These are phyloP conservation scores for Auriculariales sp. DNA, from an alignment of 768 basidiomycete genomes.

Conservation along the genomic window DNA sequence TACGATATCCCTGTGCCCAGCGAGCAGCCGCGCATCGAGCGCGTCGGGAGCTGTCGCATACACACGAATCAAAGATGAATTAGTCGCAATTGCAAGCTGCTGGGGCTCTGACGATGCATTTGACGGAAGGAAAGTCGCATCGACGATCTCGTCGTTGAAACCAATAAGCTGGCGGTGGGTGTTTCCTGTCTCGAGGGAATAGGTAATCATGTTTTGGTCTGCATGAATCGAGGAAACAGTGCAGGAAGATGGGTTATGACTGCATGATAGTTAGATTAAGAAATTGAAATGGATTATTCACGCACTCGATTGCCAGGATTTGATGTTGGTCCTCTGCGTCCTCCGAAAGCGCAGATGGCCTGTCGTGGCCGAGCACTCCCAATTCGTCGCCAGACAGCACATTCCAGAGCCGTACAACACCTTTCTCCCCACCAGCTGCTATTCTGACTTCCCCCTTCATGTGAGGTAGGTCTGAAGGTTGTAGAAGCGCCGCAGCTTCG, in stretches of 20 bases:
- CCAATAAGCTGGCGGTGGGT: constrained; percentile 78
- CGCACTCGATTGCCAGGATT: constrained; percentile 23
- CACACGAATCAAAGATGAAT: constrained; percentile 86
- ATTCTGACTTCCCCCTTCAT: neutral
- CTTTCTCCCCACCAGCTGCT: constrained; percentile 60
- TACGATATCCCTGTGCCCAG: constrained; percentile 86
- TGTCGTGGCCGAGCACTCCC: constrained; percentile 40
- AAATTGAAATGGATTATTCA: constrained; percentile 3
- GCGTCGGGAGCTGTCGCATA: constrained; percentile 47
- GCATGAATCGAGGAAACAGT: constrained; percentile 75
- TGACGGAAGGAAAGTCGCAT: constrained; percentile 60
- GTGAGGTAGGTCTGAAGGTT: constrained; percentile 24
- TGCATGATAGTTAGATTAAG: constrained; percentile 19
- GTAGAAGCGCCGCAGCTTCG: constrained; percentile 69
- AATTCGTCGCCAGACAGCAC: constrained; percentile 47
- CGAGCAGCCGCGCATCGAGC: constrained; percentile 72
- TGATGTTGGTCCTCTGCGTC: constrained; percentile 71
- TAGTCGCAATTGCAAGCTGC: constrained; percentile 92
- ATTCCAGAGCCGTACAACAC: constrained; percentile 77
- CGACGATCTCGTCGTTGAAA: constrained; percentile 97
- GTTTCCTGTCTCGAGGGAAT: constrained; percentile 54
- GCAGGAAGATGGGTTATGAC: constrained; percentile 52
- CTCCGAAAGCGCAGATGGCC: constrained; percentile 25
- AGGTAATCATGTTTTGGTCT: constrained; percentile 93
- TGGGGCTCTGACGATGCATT: constrained; percentile 34